Conservation (phyloP, 805 yeast species). For the Saturnispora besseyi region DNA sequence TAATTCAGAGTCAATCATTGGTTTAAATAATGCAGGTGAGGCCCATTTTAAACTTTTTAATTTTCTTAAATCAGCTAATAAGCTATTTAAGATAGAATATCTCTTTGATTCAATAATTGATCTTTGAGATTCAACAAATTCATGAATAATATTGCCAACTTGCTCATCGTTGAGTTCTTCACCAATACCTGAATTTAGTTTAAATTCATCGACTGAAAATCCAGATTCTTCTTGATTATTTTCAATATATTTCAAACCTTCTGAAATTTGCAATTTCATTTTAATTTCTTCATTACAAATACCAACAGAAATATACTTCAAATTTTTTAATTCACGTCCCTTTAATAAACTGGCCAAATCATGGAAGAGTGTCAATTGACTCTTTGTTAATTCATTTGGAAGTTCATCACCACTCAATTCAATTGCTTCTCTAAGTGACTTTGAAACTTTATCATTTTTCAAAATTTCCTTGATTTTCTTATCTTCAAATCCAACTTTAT, state of each 20-base stretch:
- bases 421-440: slow-evolving; percentile 54
- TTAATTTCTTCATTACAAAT: slow-evolving; percentile 57
- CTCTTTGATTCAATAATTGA: slow-evolving; percentile 60
- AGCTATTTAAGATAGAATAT: slow-evolving; percentile 67
- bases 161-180: slow-evolving; percentile 58
- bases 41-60: slow-evolving; percentile 86
- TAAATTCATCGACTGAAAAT: slow-evolving; percentile 42
- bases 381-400: slow-evolving; percentile 37
- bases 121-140: slow-evolving; percentile 51
- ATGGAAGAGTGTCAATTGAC: slow-evolving; percentile 57
- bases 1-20: slow-evolving; percentile 73
- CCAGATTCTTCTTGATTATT: slow-evolving; percentile 24
- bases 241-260: slow-evolving; percentile 69
- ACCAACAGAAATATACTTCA: slow-evolving; percentile 47
- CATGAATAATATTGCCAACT: slow-evolving; percentile 46
- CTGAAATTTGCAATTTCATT: slow-evolving; percentile 66
- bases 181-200: slow-evolving; percentile 76
- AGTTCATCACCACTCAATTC: slow-evolving; percentile 28
- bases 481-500: slow-evolving; percentile 57
- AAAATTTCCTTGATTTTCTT: slow-evolving; percentile 69
- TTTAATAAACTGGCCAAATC: slow-evolving; percentile 67
- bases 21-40: slow-evolving; percentile 76
- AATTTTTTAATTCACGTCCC: slow-evolving; percentile 41
- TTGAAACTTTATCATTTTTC: slow-evolving; percentile 79
- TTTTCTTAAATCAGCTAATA: slow-evolving; percentile 69